Evolutionary conservation across 371 early-diverging fungal genomes (phyloP).

Genomic region (Apophysomyces ossiformis): DNA sequence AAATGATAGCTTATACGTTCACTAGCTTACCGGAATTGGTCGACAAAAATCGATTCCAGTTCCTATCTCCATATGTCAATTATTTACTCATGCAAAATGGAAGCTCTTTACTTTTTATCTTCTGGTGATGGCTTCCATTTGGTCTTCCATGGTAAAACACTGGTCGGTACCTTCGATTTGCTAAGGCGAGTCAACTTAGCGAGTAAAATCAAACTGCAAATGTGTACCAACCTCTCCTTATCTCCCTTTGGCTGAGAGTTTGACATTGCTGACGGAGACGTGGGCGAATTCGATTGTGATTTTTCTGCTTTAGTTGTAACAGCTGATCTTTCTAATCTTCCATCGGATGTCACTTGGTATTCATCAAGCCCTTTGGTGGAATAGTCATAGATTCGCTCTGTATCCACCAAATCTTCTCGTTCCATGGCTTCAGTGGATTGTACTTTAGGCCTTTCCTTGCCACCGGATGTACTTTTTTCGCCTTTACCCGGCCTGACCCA

Average conservation of each 20-base stretch:
- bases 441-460: conserved; percentile 3
- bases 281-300: background rate
- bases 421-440: background rate
- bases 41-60: conserved; percentile 70
- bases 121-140: conserved; percentile 58
- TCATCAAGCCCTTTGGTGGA: conserved; percentile 29
- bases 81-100: background rate
- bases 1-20: background rate
- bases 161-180: conserved; percentile 43
- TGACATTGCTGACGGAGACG: background rate
- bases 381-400: conserved; percentile 29
- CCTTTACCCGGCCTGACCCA: conserved; percentile 31
- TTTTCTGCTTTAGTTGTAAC: background rate
- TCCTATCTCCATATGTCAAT: conserved; percentile 35
- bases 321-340: background rate
- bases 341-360: background rate
- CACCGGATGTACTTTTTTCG: background rate
- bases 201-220: background rate
- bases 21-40: conserved; percentile 55
- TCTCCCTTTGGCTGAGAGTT: conserved; percentile 18
- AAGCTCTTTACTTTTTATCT: conserved; percentile 46
- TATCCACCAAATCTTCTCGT: conserved; percentile 19
- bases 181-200: conserved; percentile 1
- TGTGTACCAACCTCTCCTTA: conserved; percentile 32
- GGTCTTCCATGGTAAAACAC: conserved; percentile 56